These are phyloP conservation scores for Centrapalus pauciflorus DNA, from an alignment of 129 eudicot species.

Conservation along the genomic window DNA sequence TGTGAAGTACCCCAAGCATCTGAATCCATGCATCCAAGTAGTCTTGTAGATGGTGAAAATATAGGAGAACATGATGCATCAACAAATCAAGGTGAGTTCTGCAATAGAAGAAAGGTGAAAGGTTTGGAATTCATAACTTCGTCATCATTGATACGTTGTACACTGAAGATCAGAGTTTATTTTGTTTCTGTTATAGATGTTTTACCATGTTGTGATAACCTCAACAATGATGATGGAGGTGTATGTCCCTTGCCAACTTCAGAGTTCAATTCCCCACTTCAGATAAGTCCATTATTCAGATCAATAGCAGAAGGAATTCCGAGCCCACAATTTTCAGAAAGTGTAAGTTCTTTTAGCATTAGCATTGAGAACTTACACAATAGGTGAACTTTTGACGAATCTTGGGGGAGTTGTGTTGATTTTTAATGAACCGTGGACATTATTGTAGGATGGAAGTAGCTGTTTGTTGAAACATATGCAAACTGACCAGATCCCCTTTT, in stretches of 20 bases:
- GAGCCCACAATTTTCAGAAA: constrained; percentile 86
- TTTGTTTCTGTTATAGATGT: constrained; percentile 22
- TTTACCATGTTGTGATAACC: constrained; percentile 26
- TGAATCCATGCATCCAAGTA: background rate
- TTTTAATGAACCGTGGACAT: too few species aligned
- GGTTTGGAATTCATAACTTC: background rate
- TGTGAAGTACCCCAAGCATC: background rate
- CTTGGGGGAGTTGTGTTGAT: too few species aligned
- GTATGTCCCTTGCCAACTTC: constrained; percentile 37
- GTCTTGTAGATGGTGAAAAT: background rate
- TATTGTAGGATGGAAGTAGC: too few species aligned
- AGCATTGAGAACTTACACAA: too few species aligned
- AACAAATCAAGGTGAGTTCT: constrained; percentile 31
- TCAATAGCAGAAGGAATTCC: constrained; percentile 79
- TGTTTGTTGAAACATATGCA: background rate
- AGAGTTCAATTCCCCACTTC: constrained; percentile 71
- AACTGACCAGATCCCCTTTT: constrained; percentile 7
- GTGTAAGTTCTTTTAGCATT: constrained; percentile 49
- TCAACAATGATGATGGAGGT: constrained; percentile 23
- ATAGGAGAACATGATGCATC: constrained; percentile 10
- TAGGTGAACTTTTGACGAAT: too few species aligned
- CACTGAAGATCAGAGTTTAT: background rate
- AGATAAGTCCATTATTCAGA: constrained; percentile 71
- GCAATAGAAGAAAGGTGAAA: background rate
- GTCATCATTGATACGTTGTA: constrained; percentile 1